Evolutionary conservation across 2,329 filamentous ascomycete species (phyloP).

Genomic region (Phaeosphaeria sp.): DNA sequence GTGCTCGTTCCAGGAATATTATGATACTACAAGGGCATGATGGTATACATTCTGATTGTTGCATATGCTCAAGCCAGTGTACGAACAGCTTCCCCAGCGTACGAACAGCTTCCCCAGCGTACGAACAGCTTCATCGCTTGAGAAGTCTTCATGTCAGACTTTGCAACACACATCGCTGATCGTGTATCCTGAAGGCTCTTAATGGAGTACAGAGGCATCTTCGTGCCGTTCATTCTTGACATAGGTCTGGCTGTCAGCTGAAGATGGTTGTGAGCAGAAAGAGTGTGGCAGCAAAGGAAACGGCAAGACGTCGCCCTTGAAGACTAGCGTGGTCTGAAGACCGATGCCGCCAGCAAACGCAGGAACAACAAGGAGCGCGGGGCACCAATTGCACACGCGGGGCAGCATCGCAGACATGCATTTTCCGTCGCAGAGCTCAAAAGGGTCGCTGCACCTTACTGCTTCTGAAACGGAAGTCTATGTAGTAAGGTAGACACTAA

Average conservation of each 20-base stretch:
- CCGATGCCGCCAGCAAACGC: conserved; percentile 14
- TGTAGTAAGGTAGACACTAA: neutral
- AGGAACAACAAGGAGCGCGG: conserved; percentile 16
- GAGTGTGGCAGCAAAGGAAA: too few relatives aligned
- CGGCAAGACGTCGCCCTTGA: neutral
- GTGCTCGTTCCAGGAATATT: too few relatives aligned
- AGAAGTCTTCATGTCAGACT: neutral
- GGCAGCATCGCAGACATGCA: neutral
- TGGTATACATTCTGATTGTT: too few relatives aligned
- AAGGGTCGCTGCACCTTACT: neutral
- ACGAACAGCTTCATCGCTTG: neutral
- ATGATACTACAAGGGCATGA: too few relatives aligned
- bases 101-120: neutral
- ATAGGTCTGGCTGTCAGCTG: too few relatives aligned
- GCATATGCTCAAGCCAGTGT: too few relatives aligned
- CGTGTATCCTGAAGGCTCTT: neutral
- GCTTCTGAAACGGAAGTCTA: neutral
- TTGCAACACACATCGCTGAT: neutral
- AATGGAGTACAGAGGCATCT: neutral
- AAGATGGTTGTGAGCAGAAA: too few relatives aligned
- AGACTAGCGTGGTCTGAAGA: neutral
- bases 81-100: neutral
- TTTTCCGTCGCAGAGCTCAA: neutral
- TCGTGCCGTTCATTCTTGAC: neutral
- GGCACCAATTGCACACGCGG: conserved; percentile 8